Base-by-base conservation (phyloP, 495 filamentous ascomycete genomes). In the Aspergillus funiculosus region DNA sequence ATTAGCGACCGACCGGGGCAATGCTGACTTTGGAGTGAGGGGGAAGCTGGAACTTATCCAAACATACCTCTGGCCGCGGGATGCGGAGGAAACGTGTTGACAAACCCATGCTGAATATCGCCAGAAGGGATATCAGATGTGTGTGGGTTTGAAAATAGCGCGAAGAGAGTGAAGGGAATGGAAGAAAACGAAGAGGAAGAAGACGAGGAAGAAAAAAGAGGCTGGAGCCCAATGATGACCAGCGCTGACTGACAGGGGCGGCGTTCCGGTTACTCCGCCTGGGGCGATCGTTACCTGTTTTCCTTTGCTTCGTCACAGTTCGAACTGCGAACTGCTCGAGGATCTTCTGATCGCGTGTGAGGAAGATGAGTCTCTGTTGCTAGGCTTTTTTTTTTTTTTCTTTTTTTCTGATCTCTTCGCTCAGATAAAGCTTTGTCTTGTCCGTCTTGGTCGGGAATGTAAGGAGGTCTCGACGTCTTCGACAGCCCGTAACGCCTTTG, bases 11-110 rank as follows among this genome's bases (percentile, higher is more conserved):
- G 46, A 53, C 40, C 35, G 37, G 36, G 45, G 13, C n/a, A 21
- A 21, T 37, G 46, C 36, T 40, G 35, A 32, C 18, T n/a, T 20
- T 22, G 27, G 24, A 24, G 21, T 42, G 37, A 25, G 36, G 28
- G 31, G 21, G 30, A 39, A 52, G 21, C 14, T n/a, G n/a, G n/a
- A n/a, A n/a, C n/a, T 38, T 24, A 19, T 21, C 28, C 19, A 19
- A 38, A 58, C 68, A 60, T 62, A 78, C 76, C 66, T 74, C 69
- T 59, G 76, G 76, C 67, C 77, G 77, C 66, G 77, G 77, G 53
- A 79, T 71, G 65, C 75, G 72, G 60, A 78, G 57, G 43, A 66
- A 71, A 51, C 72, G 70, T 56, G 68, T 63, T 54, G 63, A 50
- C 40, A 70, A 60, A 48, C 71, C 73, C 74, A 76, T 78, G 41